phyloP scores from a whole-genome alignment of 257 asterid genomes.

The Petunia secreta region DNA sequence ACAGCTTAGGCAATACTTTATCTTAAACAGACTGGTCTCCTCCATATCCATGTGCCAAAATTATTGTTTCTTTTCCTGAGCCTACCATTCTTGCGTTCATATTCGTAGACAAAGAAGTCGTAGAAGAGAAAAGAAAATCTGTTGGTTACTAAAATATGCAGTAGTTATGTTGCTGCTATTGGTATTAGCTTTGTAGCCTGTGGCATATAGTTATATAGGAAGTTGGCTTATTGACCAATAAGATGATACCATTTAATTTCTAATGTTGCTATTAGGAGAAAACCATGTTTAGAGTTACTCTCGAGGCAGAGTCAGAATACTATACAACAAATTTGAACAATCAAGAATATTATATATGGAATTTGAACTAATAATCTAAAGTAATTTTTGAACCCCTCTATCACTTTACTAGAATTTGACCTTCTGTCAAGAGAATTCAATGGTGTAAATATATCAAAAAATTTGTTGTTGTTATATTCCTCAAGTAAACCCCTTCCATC shows the following conservation, averaged over 20 bases:
- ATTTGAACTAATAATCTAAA: too few relatives aligned
- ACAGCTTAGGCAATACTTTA: constrained; percentile 47
- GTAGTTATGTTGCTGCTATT: neutral
- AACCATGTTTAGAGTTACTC: too few relatives aligned
- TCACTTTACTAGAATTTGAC: too few relatives aligned
- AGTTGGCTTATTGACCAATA: neutral
- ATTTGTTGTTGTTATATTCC: too few relatives aligned
- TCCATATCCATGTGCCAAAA: constrained; percentile 85
- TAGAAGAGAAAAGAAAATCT: neutral
- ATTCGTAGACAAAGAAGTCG: constrained; percentile 34
- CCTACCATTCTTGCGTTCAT: constrained; percentile 70
- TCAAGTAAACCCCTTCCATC: too few relatives aligned
- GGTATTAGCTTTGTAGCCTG: neutral
- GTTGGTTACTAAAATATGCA: too few relatives aligned
- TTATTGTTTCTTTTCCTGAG: constrained; percentile 59
- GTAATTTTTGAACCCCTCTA: too few relatives aligned
- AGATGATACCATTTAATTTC: neutral
- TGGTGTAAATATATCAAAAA: too few relatives aligned
- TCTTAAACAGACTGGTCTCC: constrained; percentile 86
- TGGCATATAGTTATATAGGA: constrained; percentile 27
- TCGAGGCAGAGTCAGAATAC: too few relatives aligned
- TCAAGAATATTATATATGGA: too few relatives aligned
- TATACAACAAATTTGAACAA: too few relatives aligned
- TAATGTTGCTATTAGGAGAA: neutral
- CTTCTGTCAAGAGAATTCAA: too few relatives aligned